phyloP scores from a whole-genome alignment of 1,284 basidiomycete species.

The Flammula alnicola region DNA sequence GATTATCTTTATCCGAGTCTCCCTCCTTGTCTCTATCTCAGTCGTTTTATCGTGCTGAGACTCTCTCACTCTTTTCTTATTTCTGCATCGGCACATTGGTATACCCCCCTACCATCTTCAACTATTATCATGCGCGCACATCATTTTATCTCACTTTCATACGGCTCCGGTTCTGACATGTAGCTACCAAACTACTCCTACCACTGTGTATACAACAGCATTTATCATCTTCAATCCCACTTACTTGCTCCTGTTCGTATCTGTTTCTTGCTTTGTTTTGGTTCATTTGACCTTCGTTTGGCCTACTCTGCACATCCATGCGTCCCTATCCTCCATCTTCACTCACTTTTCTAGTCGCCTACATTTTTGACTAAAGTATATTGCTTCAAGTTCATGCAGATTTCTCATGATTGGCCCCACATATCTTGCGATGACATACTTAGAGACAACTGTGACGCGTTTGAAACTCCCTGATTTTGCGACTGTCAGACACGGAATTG shows the following conservation, averaged over 20 bases:
- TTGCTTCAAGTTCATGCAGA: too few species aligned
- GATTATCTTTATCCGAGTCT: slow-evolving; percentile 14
- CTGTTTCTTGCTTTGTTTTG: too few species aligned
- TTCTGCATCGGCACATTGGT: slow-evolving; percentile 8
- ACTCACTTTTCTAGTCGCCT: too few species aligned
- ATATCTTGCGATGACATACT: too few species aligned
- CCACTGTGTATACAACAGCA: slow-evolving; percentile 2
- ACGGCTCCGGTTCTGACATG: slow-evolving; percentile 1
- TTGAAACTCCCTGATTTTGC: too few species aligned
- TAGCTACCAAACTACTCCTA: neutral
- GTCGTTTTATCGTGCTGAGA: slow-evolving; percentile 1
- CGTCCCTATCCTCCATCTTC: too few species aligned
- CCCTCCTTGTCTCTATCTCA: neutral
- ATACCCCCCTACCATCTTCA: slow-evolving; percentile 10
- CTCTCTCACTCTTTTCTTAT: slow-evolving; percentile 2
- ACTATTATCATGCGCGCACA: slow-evolving; percentile 1
- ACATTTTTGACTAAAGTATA: too few species aligned
- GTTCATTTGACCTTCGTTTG: too few species aligned
- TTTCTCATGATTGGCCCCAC: too few species aligned
- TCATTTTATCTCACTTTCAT: slow-evolving; percentile 1
- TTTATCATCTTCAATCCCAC: neutral
- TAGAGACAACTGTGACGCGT: too few species aligned
- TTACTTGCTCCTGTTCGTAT: neutral
- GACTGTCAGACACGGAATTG: too few species aligned
- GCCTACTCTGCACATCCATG: too few species aligned